Percentiles rank a stretch among this genome's conserved stretches.
phyloP scores from a whole-genome alignment of 768 basidiomycete species.

The Auriscalpium vulgare region DNA sequence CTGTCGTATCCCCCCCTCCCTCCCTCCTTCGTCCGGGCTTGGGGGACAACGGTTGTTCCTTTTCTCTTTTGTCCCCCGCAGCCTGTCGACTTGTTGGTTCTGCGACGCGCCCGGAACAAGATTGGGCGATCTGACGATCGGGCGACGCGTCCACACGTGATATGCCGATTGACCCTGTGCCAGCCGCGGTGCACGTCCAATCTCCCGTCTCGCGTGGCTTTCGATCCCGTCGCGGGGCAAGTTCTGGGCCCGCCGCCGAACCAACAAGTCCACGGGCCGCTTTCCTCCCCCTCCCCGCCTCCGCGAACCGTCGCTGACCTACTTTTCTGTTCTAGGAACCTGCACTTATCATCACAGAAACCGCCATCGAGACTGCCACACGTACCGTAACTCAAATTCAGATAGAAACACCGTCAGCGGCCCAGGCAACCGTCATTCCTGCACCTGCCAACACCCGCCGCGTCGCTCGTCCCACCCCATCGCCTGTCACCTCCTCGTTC shows the following conservation, averaged over 20 bases:
- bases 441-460: conserved; percentile 74
- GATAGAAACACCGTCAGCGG: conserved; percentile 24
- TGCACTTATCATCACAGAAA: conserved; percentile 44
- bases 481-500: conserved; percentile 47
- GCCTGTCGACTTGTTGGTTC: conserved; percentile 15
- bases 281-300: conserved; percentile 16
- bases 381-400: conserved; percentile 44
- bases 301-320: conserved; percentile 13
- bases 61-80: conserved; percentile 58
- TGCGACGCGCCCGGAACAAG: conserved; percentile 20
- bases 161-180: conserved; percentile 8
- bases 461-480: conserved; percentile 66
- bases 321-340: conserved; percentile 29
- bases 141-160: conserved; percentile 16
- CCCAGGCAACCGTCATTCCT: conserved; percentile 48
- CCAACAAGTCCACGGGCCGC: conserved; percentile 11
- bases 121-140: conserved; percentile 13
- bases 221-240: background rate
- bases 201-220: background rate
- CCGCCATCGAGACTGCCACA: conserved; percentile 42
- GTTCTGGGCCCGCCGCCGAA: background rate
- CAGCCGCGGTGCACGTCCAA: conserved; percentile 27
- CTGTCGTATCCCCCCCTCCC: conserved; percentile 54
- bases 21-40: conserved; percentile 86
- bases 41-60: conserved; percentile 73